These are phyloP conservation scores for Arthrobotrys megalospora DNA, from an alignment of 2,329 filamentous ascomycete species.

Conservation along the genomic window DNA sequence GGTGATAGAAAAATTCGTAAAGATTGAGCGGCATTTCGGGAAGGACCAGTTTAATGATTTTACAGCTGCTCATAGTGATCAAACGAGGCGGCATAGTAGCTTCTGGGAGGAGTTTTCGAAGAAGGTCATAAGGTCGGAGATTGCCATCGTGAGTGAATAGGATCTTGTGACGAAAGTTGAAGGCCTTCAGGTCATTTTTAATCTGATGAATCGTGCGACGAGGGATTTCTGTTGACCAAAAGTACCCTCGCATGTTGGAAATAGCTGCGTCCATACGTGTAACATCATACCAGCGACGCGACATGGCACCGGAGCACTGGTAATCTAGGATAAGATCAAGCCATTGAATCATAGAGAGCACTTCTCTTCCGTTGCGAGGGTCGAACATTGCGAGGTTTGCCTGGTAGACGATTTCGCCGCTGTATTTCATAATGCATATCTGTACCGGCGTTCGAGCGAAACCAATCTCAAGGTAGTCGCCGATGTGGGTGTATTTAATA, in stretches of 20 bases:
- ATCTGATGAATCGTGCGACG: conserved; percentile 43
- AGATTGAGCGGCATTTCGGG: conserved; percentile 39
- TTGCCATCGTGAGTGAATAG: conserved; percentile 48
- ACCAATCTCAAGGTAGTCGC: conserved; percentile 51
- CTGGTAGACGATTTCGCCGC: conserved; percentile 46
- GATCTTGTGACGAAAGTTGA: conserved; percentile 42
- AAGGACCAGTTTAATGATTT: conserved; percentile 35
- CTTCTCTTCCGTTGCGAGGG: conserved; percentile 39
- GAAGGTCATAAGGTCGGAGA: conserved; percentile 43
- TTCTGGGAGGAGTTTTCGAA: conserved; percentile 30
- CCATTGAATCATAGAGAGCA: conserved; percentile 44
- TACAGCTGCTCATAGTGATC: conserved; percentile 45
- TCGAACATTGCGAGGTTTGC: conserved; percentile 57
- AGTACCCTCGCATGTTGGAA: conserved; percentile 46
- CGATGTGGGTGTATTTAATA: conserved; percentile 50
- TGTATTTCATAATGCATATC: conserved; percentile 35
- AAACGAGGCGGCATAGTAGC: conserved; percentile 33
- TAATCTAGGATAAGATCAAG: conserved; percentile 37
- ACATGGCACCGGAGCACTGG: conserved; percentile 43
- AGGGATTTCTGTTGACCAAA: conserved; percentile 22
- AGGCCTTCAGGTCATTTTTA: conserved; percentile 19
- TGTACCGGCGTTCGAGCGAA: conserved; percentile 37
- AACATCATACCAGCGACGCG: conserved; percentile 42
- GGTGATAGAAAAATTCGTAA: conserved; percentile 39
- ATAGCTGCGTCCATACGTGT: conserved; percentile 29